Conservation (phyloP, 1,139 yeast genomes). For the Yamadazyma oceani region DNA sequence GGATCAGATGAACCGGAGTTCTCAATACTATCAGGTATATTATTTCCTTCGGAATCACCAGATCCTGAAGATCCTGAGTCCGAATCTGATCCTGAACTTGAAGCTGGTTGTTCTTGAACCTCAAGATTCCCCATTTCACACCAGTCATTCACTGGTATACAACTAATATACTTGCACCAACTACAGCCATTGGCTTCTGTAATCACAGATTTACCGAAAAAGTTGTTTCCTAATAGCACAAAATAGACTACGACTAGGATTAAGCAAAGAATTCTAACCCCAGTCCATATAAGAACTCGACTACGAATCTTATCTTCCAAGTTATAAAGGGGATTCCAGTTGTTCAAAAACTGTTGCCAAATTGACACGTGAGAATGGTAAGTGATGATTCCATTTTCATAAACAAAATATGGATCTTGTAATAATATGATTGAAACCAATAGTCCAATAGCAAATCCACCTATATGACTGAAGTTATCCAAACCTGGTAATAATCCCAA, state of each 20-base stretch:
- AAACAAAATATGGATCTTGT: slow-evolving; percentile 58
- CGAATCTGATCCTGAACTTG: slow-evolving; percentile 1
- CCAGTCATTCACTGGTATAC: slow-evolving; percentile 74
- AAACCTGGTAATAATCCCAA: slow-evolving; percentile 72
- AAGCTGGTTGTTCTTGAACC: slow-evolving; percentile 17
- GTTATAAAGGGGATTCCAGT: slow-evolving; percentile 43
- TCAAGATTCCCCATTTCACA: slow-evolving; percentile 59
- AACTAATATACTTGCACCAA: slow-evolving; percentile 76
- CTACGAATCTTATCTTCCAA: slow-evolving; percentile 33
- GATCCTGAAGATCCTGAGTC: neutral
- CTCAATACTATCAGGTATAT: slow-evolving; percentile 6
- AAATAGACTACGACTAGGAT: slow-evolving; percentile 52
- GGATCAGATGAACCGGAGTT: slow-evolving; percentile 6
- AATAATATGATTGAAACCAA: slow-evolving; percentile 52
- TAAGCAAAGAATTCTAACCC: slow-evolving; percentile 47
- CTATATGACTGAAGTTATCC: slow-evolving; percentile 76
- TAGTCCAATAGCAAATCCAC: slow-evolving; percentile 70
- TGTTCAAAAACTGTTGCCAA: slow-evolving; percentile 41
- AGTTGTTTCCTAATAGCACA: slow-evolving; percentile 48
- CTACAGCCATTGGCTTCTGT: slow-evolving; percentile 36
- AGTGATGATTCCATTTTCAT: slow-evolving; percentile 41
- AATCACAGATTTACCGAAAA: slow-evolving; percentile 46
- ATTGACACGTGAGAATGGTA: slow-evolving; percentile 37
- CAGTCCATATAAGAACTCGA: slow-evolving; percentile 50
- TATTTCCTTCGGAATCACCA: neutral